These are phyloP conservation scores for Penicillium psychrosexuale DNA, from an alignment of 2,329 filamentous ascomycete species.

Conservation along the genomic window DNA sequence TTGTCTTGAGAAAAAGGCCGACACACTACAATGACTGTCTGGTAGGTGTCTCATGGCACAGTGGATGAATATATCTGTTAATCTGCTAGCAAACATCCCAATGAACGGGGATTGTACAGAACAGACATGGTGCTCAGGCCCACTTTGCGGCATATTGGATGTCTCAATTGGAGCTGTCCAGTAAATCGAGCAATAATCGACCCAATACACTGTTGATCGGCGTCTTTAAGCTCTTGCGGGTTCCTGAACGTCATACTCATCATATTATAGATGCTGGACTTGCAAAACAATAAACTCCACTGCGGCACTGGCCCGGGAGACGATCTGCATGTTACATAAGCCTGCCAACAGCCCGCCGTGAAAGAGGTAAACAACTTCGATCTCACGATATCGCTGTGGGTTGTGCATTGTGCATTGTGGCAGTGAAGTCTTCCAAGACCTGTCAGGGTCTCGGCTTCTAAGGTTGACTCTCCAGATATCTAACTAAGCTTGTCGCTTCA, in stretches of 20 bases:
- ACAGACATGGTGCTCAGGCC: conserved; percentile 3
- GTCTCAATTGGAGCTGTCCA: conserved; percentile 7
- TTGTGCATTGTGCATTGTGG: not conserved
- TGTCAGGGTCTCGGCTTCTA: not conserved
- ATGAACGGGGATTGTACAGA: not conserved
- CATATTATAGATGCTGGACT: not conserved
- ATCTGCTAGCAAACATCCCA: not conserved
- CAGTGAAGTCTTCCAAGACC: conserved; percentile 1
- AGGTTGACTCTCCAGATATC: not conserved
- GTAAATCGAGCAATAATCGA: not conserved
- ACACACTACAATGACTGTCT: no score
- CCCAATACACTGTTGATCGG: not conserved
- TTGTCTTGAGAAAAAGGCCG: not conserved
- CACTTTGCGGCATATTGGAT: conserved; percentile 5
- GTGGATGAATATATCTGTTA: not conserved
- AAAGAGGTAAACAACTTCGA: conserved; percentile 6
- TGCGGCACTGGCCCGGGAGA: not conserved
- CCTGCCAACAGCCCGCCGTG: not conserved
- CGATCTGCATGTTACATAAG: conserved; percentile 20
- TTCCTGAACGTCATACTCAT: not conserved
- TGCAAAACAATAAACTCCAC: conserved; percentile 3
- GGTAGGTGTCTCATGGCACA: not conserved
- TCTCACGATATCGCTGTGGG: not conserved
- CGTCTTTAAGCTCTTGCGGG: not conserved
- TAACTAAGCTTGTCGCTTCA: not conserved